A percentile compares a stretch with the other conserved stretches of the same genome.
phyloP scores from a whole-genome alignment of 2,329 filamentous ascomycete species.

The Penicillium vulpinum region DNA sequence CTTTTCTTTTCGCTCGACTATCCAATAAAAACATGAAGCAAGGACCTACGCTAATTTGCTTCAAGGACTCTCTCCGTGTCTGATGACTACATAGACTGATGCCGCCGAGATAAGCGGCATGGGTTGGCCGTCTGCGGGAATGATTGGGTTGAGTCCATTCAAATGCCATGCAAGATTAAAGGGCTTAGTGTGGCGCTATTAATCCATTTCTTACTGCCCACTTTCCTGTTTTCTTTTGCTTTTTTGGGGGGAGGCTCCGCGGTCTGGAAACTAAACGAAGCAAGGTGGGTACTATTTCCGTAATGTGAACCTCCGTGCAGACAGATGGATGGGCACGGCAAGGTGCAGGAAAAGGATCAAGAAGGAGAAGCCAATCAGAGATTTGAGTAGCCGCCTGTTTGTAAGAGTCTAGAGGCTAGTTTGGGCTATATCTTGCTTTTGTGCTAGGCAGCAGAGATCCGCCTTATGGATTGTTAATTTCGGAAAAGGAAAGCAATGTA shows the following conservation, averaged over 20 bases:
- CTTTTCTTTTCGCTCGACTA: not conserved
- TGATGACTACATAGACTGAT: not conserved
- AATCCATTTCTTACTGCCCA: not conserved
- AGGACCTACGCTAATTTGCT: not conserved
- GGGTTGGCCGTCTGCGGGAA: not conserved
- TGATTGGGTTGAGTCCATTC: not conserved
- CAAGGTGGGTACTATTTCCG: not conserved
- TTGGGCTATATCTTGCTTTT: not conserved
- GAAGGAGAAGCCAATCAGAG: conserved; percentile 10
- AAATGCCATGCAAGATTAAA: conserved; percentile 1
- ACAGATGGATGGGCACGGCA: conserved; percentile 4
- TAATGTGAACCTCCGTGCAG: not conserved
- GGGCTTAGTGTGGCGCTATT: not conserved
- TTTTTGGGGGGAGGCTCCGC: conserved; percentile 7
- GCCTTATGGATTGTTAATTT: too few species aligned
- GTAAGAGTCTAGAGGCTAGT: conserved; percentile 1
- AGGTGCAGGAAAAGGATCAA: conserved; percentile 6
- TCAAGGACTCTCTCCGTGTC: not conserved
- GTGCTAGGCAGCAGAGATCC: conserved; percentile 16
- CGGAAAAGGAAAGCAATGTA: too few species aligned
- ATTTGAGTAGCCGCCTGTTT: not conserved
- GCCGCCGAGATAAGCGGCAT: not conserved
- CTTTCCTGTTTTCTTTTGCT: not conserved
- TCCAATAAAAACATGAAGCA: not conserved
- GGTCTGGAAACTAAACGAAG: conserved; percentile 7